Conservation (phyloP, 768 basidiomycete genomes). For the Mycena belliarum region DNA sequence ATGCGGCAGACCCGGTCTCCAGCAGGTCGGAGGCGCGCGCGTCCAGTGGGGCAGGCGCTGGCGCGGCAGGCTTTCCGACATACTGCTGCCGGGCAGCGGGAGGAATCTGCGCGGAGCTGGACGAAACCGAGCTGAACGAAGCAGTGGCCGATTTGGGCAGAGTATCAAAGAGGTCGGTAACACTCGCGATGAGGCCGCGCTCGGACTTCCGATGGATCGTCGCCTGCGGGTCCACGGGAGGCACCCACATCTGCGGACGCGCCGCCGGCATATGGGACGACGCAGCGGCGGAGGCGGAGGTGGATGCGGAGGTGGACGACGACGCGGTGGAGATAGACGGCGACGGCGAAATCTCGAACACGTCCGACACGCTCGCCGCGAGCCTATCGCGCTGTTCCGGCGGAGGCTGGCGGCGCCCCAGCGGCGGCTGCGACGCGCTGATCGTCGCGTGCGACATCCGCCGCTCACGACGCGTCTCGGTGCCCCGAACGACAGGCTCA, state of each 20-base stretch:
- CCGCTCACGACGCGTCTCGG: conserved; percentile 3
- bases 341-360: neutral
- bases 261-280: too few species aligned
- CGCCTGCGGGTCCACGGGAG: too few species aligned
- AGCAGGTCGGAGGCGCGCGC: neutral
- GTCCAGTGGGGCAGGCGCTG: neutral
- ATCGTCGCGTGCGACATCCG: conserved; percentile 8
- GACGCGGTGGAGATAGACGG: neutral
- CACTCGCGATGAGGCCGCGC: too few species aligned
- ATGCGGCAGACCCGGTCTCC: neutral
- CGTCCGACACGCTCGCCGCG: conserved; percentile 1
- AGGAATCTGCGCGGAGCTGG: neutral
- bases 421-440: neutral
- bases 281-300: neutral
- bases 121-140: too few species aligned
- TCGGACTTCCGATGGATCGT: too few species aligned
- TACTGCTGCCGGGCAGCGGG: neutral
- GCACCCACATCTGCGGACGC: too few species aligned
- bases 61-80: neutral
- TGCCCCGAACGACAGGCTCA: neutral
- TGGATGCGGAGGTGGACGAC: neutral
- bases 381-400: neutral
- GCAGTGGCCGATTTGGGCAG: too few species aligned
- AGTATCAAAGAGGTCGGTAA: too few species aligned
- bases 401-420: neutral